These are phyloP conservation scores for Neospermospora avenae DNA, from an alignment of 2,329 filamentous ascomycete species.

Conservation along the genomic window DNA sequence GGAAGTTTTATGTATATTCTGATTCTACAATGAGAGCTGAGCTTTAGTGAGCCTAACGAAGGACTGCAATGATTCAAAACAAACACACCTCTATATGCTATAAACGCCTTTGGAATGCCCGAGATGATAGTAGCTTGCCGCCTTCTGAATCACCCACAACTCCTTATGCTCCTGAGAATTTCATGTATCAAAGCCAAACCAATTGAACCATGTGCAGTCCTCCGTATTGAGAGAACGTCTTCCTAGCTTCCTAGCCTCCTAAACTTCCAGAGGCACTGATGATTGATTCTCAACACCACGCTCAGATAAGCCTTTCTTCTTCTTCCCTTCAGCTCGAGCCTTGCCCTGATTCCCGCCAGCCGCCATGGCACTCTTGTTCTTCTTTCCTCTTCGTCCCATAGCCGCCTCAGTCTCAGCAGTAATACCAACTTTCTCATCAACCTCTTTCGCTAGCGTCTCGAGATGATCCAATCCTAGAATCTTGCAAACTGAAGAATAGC, in stretches of 20 bases:
- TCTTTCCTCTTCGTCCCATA: constrained; percentile 24
- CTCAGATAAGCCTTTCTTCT: constrained; percentile 25
- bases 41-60: neutral
- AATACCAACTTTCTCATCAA: constrained; percentile 48
- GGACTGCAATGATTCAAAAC: neutral
- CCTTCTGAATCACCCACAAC: neutral
- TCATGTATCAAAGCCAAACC: neutral
- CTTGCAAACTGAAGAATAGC: constrained; percentile 67
- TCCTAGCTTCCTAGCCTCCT: neutral
- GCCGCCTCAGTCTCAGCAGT: constrained; percentile 18
- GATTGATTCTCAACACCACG: constrained; percentile 17
- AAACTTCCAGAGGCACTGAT: neutral
- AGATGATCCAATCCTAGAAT: constrained; percentile 63
- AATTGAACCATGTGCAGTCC: neutral
- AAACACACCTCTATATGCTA: neutral
- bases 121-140: neutral
- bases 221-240: neutral
- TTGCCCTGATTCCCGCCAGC: constrained; percentile 47
- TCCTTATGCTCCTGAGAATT: constrained; percentile 12
- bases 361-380: constrained; percentile 41
- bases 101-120: constrained; percentile 10
- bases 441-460: constrained; percentile 57
- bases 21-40: neutral
- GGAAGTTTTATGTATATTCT: neutral
- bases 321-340: constrained; percentile 29